Evolutionary conservation across 2,329 filamentous ascomycete species (phyloP), one percentile per base, ranked within the genome.

Genomic region (Rutstroemia sp.): DNA sequence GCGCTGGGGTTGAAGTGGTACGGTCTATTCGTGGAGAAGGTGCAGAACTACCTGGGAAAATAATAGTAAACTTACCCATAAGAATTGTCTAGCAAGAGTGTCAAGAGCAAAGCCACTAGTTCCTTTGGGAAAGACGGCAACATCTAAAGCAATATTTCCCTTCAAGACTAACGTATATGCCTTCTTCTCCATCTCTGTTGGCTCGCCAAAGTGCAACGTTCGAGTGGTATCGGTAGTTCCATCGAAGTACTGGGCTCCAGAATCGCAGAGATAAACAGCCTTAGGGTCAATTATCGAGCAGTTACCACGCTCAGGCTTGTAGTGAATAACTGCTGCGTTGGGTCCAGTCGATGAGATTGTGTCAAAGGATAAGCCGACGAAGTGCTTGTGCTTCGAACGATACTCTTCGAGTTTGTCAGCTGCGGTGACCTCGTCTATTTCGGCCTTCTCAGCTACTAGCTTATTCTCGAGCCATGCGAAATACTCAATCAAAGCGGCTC

Each of bases 401-500:
- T 91, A 76, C 59, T 82, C 78, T 70, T 96, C 90, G 2, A 99
- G 79, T 73, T 95, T 95, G 69, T 96, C 89, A 16, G 92, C 91
- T n/a, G 83, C 94, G 63, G 89, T 79, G 2, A 96, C 90, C 70
- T 99, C 94, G 67, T 97, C 91, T 7, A 99, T 73, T 4, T 76
- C 79, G 1, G 79, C 80, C 60, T 87, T 87, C 70, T 92, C 86
- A 62, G 78, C 82, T 57, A 89, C 69, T 23, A 99, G 76, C 68
- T 96, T 87, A 65, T 96, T 82, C 71, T 99, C 94, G 3, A 99
- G 80, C 94, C 94, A 99, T 12, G 94, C 90, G 71, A 99, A 96
- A 71, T 91, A 99, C 69, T 96, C 85, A 56, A 84, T 92, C 59
- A 97, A 73, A 2, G 94, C 92, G 48, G 90, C 91, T 48, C 94